Percentiles rank a stretch among this genome's conserved stretches.
These are phyloP conservation scores for Phyllosticta paracitricarpa DNA, from an alignment of 2,329 filamentous ascomycete genomes.

Conservation along the genomic window DNA sequence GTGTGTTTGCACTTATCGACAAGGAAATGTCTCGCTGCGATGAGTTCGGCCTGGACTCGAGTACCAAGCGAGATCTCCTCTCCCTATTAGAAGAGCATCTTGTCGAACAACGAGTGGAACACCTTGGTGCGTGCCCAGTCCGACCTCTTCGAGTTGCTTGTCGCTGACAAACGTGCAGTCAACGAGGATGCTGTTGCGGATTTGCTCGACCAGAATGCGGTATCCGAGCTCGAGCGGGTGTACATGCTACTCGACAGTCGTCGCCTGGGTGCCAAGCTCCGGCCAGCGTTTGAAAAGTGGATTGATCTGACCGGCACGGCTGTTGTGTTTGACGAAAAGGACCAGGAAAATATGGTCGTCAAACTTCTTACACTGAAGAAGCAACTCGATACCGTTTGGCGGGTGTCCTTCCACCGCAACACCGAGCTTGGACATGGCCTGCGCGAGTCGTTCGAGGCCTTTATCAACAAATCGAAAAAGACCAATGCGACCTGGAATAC, in stretches of 20 bases:
- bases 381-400: slow-evolving; percentile 65
- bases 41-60: slow-evolving; percentile 68
- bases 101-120: slow-evolving; percentile 54
- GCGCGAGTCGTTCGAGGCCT: slow-evolving; percentile 74
- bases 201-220: slow-evolving; percentile 61
- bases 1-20: slow-evolving; percentile 58
- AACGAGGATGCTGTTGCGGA: slow-evolving; percentile 58
- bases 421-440: slow-evolving; percentile 68
- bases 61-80: slow-evolving; percentile 69
- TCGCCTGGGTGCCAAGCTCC: slow-evolving; percentile 59
- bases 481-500: slow-evolving; percentile 63
- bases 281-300: slow-evolving; percentile 65
- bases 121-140: slow-evolving; percentile 21
- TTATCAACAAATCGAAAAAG: slow-evolving; percentile 82
- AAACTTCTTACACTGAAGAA: slow-evolving; percentile 72
- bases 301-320: slow-evolving; percentile 63
- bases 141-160: background rate
- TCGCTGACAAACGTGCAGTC: slow-evolving; percentile 35
- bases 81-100: slow-evolving; percentile 62
- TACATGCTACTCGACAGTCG: slow-evolving; percentile 69
- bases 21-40: slow-evolving; percentile 69
- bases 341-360: slow-evolving; percentile 76
- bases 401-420: slow-evolving; percentile 65
- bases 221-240: slow-evolving; percentile 61
- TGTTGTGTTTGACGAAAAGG: slow-evolving; percentile 72